phyloP scores from a whole-genome alignment of 2,329 filamentous ascomycete genomes.

The Magnaporthiopsis rhizophila region DNA sequence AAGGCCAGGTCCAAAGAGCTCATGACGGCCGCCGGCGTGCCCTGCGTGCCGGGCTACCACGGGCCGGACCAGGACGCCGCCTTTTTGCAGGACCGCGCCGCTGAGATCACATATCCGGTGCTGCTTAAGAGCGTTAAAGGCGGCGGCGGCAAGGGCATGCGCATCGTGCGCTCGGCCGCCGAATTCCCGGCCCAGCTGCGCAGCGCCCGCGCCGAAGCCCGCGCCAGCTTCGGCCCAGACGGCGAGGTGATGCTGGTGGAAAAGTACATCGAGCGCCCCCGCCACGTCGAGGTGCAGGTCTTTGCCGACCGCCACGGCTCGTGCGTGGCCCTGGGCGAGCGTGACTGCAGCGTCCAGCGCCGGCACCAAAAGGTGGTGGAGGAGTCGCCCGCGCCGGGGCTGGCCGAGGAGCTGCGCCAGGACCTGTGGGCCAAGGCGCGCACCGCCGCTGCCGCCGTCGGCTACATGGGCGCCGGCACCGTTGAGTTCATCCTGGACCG shows the following conservation, averaged over 20 bases:
- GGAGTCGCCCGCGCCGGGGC: constrained; percentile 71
- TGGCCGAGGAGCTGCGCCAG: constrained; percentile 48
- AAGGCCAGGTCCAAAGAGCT: constrained; percentile 93
- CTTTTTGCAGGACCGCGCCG: constrained; percentile 59
- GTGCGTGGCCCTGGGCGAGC: constrained; percentile 76
- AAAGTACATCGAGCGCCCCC: constrained; percentile 68
- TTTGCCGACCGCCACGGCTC: constrained; percentile 77
- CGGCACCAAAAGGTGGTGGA: constrained; percentile 88
- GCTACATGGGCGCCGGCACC: constrained; percentile 84
- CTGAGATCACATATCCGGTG: constrained; percentile 60
- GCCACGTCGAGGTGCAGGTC: constrained; percentile 85
- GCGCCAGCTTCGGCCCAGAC: constrained; percentile 72
- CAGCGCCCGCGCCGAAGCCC: constrained; percentile 67
- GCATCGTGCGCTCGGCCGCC: constrained; percentile 59
- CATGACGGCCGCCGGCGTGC: constrained; percentile 90
- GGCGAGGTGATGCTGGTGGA: constrained; percentile 78
- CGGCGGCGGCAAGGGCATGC: constrained; percentile 79
- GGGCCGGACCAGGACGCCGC: constrained; percentile 68
- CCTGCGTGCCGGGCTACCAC: constrained; percentile 94
- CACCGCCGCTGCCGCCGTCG: constrained; percentile 62
- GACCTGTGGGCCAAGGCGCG: constrained; percentile 60
- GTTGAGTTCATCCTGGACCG: constrained; percentile 89
- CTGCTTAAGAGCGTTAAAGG: constrained; percentile 74
- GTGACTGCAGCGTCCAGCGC: constrained; percentile 81
- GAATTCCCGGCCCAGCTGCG: constrained; percentile 65